Conservation (phyloP, 495 filamentous ascomycete species). For the Aspergillus saccharolyticus region DNA sequence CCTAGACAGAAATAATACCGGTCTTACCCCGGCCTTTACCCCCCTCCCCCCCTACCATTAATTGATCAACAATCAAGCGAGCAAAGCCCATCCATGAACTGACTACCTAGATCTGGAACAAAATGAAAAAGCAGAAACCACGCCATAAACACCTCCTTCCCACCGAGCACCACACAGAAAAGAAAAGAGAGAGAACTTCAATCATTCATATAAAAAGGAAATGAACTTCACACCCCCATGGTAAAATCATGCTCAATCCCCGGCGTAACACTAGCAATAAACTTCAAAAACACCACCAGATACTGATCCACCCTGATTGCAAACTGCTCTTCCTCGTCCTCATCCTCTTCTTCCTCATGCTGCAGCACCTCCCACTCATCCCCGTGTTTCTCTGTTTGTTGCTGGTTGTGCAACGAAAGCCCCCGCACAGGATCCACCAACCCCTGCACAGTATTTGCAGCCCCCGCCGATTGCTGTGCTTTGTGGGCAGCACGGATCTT, state of each 20-base stretch:
- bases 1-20: no score
- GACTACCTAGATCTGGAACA: no score
- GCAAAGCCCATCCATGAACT: no score
- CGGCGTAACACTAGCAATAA: conserved; percentile 94
- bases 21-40: no score
- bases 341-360: conserved; percentile 62
- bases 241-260: conserved; percentile 98
- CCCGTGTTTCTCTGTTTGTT: conserved; percentile 31
- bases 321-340: conserved; percentile 66
- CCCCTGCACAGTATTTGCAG: conserved; percentile 59
- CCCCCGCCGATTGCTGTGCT: no score
- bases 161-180: no score
- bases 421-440: conserved; percentile 56
- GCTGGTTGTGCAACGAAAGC: conserved; percentile 37
- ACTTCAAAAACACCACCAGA: conserved; percentile 95
- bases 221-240: conserved; percentile 72
- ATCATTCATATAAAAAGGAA: conserved; percentile 1
- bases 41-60: no score
- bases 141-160: no score
- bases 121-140: no score
- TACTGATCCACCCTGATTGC: conserved; percentile 97
- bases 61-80: no score
- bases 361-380: conserved; percentile 88
- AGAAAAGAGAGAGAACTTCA: no score
- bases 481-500: conserved; percentile 59